Conservation (phyloP, 2,329 filamentous ascomycete genomes). For the Hymenoscyphus fraxineus region DNA sequence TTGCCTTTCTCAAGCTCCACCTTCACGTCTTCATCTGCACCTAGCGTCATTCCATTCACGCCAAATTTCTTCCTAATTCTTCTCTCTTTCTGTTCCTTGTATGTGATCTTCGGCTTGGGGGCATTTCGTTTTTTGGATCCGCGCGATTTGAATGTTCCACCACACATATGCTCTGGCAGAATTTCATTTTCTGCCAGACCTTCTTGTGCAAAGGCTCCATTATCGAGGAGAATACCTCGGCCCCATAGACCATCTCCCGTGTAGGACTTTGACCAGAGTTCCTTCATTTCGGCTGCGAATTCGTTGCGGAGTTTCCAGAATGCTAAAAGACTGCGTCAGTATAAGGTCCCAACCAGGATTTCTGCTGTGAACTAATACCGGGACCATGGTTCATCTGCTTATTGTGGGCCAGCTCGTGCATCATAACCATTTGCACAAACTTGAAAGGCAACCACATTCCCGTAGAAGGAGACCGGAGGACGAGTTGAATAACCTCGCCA, state of each 20-base stretch:
- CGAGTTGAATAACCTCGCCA: slow-evolving; percentile 81
- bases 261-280: slow-evolving; percentile 66
- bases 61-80: slow-evolving; percentile 60
- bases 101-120: slow-evolving; percentile 40
- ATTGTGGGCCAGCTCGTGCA: slow-evolving; percentile 80
- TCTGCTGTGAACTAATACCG: neutral
- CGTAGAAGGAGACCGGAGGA: slow-evolving; percentile 63
- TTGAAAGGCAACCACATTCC: slow-evolving; percentile 75
- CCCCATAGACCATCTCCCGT: slow-evolving; percentile 84
- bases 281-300: slow-evolving; percentile 68
- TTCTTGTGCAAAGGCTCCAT: slow-evolving; percentile 56
- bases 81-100: slow-evolving; percentile 44
- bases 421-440: slow-evolving; percentile 93
- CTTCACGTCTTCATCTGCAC: slow-evolving; percentile 56
- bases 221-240: slow-evolving; percentile 59
- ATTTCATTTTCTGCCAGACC: slow-evolving; percentile 50
- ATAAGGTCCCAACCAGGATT: neutral
- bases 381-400: slow-evolving; percentile 86
- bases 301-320: slow-evolving; percentile 78
- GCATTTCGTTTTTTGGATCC: slow-evolving; percentile 48
- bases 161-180: slow-evolving; percentile 71
- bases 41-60: slow-evolving; percentile 34
- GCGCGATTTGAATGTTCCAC: slow-evolving; percentile 68
- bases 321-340: slow-evolving; percentile 38
- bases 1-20: slow-evolving; percentile 44